Evolutionary conservation across 345 rosid species (phyloP).

Genomic region (Gossypium stocksii): DNA sequence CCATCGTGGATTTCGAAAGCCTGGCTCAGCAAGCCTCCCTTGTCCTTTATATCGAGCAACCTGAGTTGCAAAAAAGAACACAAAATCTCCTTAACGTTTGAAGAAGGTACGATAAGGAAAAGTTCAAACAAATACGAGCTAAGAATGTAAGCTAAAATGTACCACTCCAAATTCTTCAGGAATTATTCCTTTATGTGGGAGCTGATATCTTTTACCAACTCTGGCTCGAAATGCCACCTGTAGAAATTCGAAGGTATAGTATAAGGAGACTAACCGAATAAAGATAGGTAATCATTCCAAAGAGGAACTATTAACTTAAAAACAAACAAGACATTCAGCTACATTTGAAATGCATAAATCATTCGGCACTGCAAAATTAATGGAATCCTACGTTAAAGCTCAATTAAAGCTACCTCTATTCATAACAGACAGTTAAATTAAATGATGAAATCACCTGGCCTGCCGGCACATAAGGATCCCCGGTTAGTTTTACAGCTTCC

Average conservation of each 20-base stretch:
- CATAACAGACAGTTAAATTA: not conserved
- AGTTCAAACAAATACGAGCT: not conserved
- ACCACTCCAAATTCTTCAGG: constrained; percentile 99
- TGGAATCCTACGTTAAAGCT: not conserved
- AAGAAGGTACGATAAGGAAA: constrained; percentile 2
- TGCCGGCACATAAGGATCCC: constrained; percentile 92
- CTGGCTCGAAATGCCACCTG: constrained; percentile 97
- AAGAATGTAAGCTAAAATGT: constrained; percentile 7
- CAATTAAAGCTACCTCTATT: not conserved
- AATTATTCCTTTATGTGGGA: constrained; percentile 88
- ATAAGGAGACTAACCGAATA: constrained; percentile 4
- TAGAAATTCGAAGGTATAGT: constrained; percentile 6
- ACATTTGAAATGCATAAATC: not conserved
- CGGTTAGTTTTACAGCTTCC: constrained; percentile 83
- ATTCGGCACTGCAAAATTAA: not conserved
- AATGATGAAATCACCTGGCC: constrained; percentile 61
- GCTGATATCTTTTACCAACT: constrained; percentile 84
- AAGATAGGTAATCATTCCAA: not conserved
- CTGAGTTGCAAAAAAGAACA: constrained; percentile 30
- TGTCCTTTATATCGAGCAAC: constrained; percentile 93
- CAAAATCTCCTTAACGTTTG: constrained; percentile 8
- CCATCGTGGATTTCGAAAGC: constrained; percentile 84
- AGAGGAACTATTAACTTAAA: not conserved
- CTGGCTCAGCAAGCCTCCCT: constrained; percentile 93
- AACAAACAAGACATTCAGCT: not conserved